Evolutionary conservation across 2,329 filamentous ascomycete species (phyloP).

Genomic region (Fusarium algeriense): DNA sequence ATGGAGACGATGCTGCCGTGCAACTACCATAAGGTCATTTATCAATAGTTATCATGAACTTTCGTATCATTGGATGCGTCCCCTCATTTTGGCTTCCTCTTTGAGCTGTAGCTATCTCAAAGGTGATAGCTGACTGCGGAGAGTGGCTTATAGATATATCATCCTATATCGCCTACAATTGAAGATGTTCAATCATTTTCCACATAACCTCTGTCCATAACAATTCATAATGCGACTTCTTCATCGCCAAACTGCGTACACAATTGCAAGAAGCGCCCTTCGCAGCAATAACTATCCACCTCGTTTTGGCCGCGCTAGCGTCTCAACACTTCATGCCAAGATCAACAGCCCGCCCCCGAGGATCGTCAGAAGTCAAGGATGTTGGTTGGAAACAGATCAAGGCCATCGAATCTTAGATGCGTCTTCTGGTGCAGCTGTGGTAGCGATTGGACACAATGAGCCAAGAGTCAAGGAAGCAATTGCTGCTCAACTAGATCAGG

Average conservation of each 20-base stretch:
- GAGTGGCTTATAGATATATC: conserved; percentile 11
- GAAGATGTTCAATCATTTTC: too few species aligned
- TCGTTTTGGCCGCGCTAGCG: background rate
- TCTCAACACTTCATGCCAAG: conserved; percentile 34
- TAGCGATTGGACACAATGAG: conserved; percentile 32
- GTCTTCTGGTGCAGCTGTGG: conserved; percentile 36
- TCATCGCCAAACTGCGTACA: rapidly evolving
- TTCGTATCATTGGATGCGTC: conserved; percentile 10
- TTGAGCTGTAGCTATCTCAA: background rate
- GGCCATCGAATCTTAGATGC: conserved; percentile 26
- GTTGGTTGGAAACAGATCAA: conserved; percentile 30
- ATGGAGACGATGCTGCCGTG: conserved; percentile 27
- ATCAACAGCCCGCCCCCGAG: conserved; percentile 32
- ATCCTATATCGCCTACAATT: background rate
- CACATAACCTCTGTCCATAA: rapidly evolving
- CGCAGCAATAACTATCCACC: rapidly evolving
- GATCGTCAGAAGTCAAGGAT: conserved; percentile 23
- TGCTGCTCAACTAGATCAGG: conserved; percentile 4
- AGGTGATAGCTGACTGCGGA: background rate
- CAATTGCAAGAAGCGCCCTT: background rate
- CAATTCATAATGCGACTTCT: background rate
- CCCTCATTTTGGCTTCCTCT: conserved; percentile 18
- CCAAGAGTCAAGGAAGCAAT: conserved; percentile 31
- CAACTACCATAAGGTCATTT: background rate
- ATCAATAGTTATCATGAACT: conserved; percentile 8